phyloP scores from a whole-genome alignment of 192 early-diverging fungal species.

The Coemansia sp. region DNA sequence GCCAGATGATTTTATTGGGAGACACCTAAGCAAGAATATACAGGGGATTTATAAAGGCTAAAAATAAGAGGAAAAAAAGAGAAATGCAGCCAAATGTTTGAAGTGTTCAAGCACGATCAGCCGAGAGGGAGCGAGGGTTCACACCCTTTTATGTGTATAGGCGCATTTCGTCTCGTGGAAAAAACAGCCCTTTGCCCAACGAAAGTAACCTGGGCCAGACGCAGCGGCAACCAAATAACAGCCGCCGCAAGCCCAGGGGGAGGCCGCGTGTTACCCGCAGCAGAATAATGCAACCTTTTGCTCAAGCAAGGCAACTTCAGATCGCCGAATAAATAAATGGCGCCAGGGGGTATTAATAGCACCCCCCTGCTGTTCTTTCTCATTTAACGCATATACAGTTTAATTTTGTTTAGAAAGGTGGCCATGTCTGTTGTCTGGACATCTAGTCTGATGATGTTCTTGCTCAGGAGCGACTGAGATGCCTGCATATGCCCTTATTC shows the following conservation, averaged over 20 bases:
- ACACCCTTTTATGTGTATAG: conserved; percentile 3
- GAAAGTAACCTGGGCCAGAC: conserved; percentile 17
- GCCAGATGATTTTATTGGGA: no score
- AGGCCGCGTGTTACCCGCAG: conserved; percentile 20
- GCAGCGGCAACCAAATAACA: conserved; percentile 16
- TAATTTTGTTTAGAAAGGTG: no score
- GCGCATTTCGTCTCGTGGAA: conserved; percentile 8
- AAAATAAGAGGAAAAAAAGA: neutral
- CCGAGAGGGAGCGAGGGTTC: neutral
- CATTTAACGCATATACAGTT: neutral
- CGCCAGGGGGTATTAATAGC: conserved; percentile 2
- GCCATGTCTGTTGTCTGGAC: no score
- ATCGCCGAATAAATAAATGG: conserved; percentile 9
- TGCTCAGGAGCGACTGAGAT: conserved; percentile 12
- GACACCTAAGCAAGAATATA: neutral
- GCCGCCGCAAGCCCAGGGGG: conserved; percentile 5
- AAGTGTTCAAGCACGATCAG: conserved; percentile 11
- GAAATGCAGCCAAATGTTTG: conserved; percentile 7
- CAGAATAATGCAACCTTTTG: conserved; percentile 7
- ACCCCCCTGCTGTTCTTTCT: neutral
- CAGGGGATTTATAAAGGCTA: neutral
- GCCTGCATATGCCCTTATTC: conserved; percentile 15
- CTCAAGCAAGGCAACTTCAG: conserved; percentile 18
- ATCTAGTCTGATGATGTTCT: conserved; percentile 16
- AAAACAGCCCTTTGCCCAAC: neutral